Conservation (phyloP, 495 filamentous ascomycete species). For the Endocarpon pusillum region DNA sequence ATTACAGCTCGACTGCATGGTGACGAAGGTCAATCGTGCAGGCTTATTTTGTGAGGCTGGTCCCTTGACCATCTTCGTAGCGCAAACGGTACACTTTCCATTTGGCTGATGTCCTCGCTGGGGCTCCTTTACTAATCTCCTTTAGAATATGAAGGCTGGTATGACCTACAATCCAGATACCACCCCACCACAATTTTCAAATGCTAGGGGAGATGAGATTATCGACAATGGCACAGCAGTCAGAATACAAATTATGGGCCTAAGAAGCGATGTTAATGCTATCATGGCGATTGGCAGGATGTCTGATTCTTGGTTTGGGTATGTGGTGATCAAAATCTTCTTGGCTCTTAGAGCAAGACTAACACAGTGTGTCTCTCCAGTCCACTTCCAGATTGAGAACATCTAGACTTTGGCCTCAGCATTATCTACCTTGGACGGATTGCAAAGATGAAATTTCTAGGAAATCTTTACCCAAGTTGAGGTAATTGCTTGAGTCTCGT, state of each 20-base stretch:
- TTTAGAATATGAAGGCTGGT: neutral
- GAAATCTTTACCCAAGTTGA: too few relatives aligned
- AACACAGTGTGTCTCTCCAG: too few relatives aligned
- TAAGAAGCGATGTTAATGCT: slow-evolving; percentile 74
- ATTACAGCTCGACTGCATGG: slow-evolving; percentile 75
- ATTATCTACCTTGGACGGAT: too few relatives aligned
- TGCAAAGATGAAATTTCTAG: too few relatives aligned
- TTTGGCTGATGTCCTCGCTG: slow-evolving; percentile 4
- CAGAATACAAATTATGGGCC: slow-evolving; percentile 82
- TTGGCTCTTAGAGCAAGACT: too few relatives aligned
- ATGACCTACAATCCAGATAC: slow-evolving; percentile 88
- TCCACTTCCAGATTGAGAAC: too few relatives aligned
- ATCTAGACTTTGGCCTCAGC: too few relatives aligned
- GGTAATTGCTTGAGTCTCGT: too few relatives aligned
- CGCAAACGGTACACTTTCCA: slow-evolving; percentile 50
- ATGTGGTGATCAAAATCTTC: too few relatives aligned
- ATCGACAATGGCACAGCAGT: slow-evolving; percentile 89
- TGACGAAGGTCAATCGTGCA: slow-evolving; percentile 72
- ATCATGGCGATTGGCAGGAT: slow-evolving; percentile 97
- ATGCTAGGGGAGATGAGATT: slow-evolving; percentile 78
- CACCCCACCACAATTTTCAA: slow-evolving; percentile 65
- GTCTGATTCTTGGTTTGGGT: slow-evolving; percentile 61
- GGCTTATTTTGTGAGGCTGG: slow-evolving; percentile 89
- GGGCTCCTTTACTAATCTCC: neutral
- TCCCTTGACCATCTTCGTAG: slow-evolving; percentile 77